Conservation (phyloP, 1,284 basidiomycete genomes). For the Fereydounia khargensis region DNA sequence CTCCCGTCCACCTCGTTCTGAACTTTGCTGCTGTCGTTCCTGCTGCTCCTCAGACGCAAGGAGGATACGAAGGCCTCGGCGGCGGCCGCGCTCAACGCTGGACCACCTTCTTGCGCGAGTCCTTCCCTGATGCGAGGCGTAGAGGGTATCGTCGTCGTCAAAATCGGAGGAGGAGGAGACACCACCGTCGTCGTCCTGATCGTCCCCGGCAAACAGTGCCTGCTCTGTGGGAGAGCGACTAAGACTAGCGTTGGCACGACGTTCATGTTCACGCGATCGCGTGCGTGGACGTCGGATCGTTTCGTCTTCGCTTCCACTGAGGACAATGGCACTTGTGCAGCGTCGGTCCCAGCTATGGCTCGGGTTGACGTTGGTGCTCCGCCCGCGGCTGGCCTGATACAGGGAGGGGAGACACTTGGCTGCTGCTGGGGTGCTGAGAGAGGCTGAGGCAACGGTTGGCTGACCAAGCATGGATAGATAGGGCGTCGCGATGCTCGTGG, state of each 20-base stretch:
- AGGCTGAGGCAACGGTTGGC: conserved; percentile 15
- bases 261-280: not conserved
- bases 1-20: no score
- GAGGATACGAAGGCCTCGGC: conserved; percentile 30
- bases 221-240: conserved; percentile 14
- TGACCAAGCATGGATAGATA: conserved; percentile 7
- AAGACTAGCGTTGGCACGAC: no score
- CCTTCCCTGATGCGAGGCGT: no score
- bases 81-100: conserved; percentile 32
- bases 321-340: conserved; percentile 30
- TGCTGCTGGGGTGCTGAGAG: conserved; percentile 13
- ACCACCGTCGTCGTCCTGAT: conserved; percentile 11
- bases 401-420: conserved; percentile 18
- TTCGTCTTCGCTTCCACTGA: conserved; percentile 20
- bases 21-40: no score
- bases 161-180: conserved; percentile 11
- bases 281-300: conserved; percentile 6
- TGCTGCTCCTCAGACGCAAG: no score
- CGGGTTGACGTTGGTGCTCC: conserved; percentile 35
- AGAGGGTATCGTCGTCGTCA: not conserved
- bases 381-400: conserved; percentile 32
- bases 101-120: conserved; percentile 12
- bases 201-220: conserved; percentile 30
- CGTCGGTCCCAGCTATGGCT: conserved; percentile 37
- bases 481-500: not conserved